Evolutionary conservation across 495 filamentous ascomycete species (phyloP).

Genomic region (Aspergillus nidulans): DNA sequence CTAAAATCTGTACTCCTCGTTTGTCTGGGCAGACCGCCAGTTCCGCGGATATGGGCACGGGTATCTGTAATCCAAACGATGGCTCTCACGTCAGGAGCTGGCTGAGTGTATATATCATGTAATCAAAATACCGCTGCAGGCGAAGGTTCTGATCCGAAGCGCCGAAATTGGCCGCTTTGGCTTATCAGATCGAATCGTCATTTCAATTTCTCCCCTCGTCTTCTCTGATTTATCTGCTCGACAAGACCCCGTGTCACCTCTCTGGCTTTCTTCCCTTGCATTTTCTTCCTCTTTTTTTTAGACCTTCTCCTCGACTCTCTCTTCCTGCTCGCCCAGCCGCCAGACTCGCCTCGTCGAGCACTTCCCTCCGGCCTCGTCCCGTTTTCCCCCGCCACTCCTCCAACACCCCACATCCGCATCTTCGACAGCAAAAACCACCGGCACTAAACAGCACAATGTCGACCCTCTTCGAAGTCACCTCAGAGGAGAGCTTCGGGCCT

Average conservation of each 20-base stretch:
- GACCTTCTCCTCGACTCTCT: neutral
- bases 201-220: conserved; percentile 3
- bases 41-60: neutral
- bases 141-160: conserved; percentile 5
- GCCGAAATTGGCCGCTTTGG: neutral
- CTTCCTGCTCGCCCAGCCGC: too few relatives aligned
- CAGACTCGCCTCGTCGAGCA: neutral
- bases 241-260: neutral
- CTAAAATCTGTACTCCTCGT: neutral
- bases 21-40: neutral
- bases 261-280: neutral
- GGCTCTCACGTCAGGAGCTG: neutral
- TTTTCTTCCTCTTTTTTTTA: neutral
- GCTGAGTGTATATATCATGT: neutral
- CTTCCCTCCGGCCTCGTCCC: neutral
- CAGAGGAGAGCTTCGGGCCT: conserved; percentile 61
- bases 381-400: neutral
- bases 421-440: conserved; percentile 1
- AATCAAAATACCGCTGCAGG: conserved; percentile 6
- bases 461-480: conserved; percentile 66
- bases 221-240: conserved; percentile 6
- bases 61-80: neutral
- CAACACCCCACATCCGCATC: conserved; percentile 10
- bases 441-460: conserved; percentile 49
- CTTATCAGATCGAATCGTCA: conserved; percentile 9